phyloP scores from a whole-genome alignment of 495 filamentous ascomycete species.

The Aspergillus carlsbadensis region DNA sequence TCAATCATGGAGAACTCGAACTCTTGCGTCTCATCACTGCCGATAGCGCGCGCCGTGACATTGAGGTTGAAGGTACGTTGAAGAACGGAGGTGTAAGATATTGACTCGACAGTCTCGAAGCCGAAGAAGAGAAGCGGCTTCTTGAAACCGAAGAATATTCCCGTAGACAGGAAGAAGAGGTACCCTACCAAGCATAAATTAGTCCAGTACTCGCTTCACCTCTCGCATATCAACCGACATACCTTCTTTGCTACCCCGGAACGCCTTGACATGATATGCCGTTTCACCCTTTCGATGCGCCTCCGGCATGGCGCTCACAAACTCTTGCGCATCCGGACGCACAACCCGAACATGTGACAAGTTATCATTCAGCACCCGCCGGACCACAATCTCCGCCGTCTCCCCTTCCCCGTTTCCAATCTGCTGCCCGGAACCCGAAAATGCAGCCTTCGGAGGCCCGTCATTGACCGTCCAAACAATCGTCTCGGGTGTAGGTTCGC shows the following conservation, averaged over 20 bases:
- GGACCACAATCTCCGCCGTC: slow-evolving; percentile 62
- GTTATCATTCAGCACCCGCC: slow-evolving; percentile 61
- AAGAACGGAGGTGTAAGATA: slow-evolving; percentile 87
- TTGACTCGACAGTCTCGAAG: slow-evolving; percentile 71
- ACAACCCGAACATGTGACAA: slow-evolving; percentile 59
- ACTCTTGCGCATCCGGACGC: slow-evolving; percentile 68
- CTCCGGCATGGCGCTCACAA: slow-evolving; percentile 74
- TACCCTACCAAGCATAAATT: slow-evolving; percentile 54
- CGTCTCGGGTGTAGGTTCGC: slow-evolving; percentile 54
- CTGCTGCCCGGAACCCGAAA: slow-evolving; percentile 38
- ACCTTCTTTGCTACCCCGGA: slow-evolving; percentile 91
- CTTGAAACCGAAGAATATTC: slow-evolving; percentile 93
- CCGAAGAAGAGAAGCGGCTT: slow-evolving; percentile 89
- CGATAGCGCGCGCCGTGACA: slow-evolving; percentile 54
- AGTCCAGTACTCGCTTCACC: background rate
- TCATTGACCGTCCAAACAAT: slow-evolving; percentile 83
- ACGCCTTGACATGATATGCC: slow-evolving; percentile 89
- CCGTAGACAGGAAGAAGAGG: slow-evolving; percentile 81
- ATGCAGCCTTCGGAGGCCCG: slow-evolving; percentile 62
- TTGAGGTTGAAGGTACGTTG: slow-evolving; percentile 94
- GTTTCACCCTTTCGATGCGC: slow-evolving; percentile 86
- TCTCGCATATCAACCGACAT: slow-evolving; percentile 10
- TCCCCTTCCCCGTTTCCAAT: slow-evolving; percentile 50
- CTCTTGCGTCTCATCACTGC: slow-evolving; percentile 58
- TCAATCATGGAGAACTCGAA: slow-evolving; percentile 86